phyloP scores from a whole-genome alignment of 768 basidiomycete species.

The Collybia nuda region DNA sequence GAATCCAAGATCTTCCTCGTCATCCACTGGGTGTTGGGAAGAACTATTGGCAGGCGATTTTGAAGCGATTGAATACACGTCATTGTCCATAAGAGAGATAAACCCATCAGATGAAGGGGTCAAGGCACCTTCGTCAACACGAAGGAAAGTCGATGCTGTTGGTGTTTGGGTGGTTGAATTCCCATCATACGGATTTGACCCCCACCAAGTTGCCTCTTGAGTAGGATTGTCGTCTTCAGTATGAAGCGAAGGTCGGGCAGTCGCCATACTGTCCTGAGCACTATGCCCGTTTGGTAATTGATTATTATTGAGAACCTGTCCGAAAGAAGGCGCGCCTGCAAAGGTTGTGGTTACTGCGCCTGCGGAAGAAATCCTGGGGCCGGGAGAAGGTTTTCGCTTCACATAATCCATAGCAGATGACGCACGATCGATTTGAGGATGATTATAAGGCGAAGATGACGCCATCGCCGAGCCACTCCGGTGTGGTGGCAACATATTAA shows the following conservation, averaged over 20 bases:
- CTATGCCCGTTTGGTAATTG: conserved; percentile 27
- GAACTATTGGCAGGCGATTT: conserved; percentile 14
- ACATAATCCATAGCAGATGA: conserved; percentile 78
- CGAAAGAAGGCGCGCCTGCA: conserved; percentile 36
- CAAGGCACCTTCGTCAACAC: conserved; percentile 42
- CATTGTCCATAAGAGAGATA: conserved; percentile 78
- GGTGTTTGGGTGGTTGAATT: conserved; percentile 52
- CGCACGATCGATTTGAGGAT: conserved; percentile 63
- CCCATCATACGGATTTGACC: conserved; percentile 37
- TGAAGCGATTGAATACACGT: conserved; percentile 40
- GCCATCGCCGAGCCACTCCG: conserved; percentile 74
- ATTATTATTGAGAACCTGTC: conserved; percentile 36
- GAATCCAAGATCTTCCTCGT: conserved; percentile 88
- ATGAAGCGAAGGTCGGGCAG: conserved; percentile 27
- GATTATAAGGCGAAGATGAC: conserved; percentile 44
- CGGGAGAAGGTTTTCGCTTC: conserved; percentile 55
- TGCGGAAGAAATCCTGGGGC: conserved; percentile 53
- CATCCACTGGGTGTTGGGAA: conserved; percentile 36
- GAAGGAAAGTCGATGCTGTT: conserved; percentile 65
- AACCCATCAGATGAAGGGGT: conserved; percentile 58
- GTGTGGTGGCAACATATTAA: conserved; percentile 43
- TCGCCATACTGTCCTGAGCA: conserved; percentile 27
- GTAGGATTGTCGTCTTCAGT: conserved; percentile 32
- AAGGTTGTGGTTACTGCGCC: conserved; percentile 53
- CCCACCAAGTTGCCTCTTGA: conserved; percentile 66